These are phyloP conservation scores for Thermothelomyces thermophilus DNA, from an alignment of 2,329 filamentous ascomycete genomes.

Conservation along the genomic window DNA sequence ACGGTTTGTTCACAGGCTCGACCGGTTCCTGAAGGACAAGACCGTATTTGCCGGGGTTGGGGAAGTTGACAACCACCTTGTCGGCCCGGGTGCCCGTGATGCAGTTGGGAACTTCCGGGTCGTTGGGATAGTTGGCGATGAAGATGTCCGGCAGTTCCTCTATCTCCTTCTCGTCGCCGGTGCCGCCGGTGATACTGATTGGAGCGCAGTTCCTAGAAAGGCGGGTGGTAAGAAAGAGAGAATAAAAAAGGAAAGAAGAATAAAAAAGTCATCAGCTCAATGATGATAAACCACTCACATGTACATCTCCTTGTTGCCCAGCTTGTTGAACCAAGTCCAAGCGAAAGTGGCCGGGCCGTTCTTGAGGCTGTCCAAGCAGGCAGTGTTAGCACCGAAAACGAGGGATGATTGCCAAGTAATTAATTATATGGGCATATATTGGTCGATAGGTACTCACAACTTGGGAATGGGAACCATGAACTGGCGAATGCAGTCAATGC, in stretches of 20 bases:
- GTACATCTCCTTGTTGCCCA: slow-evolving; percentile 60
- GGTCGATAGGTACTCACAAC: slow-evolving; percentile 10
- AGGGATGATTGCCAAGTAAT: too few relatives aligned
- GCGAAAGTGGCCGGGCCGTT: slow-evolving; percentile 33
- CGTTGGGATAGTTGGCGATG: slow-evolving; percentile 45
- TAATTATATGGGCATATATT: too few relatives aligned
- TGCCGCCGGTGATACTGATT: slow-evolving; percentile 40
- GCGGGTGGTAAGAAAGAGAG: neutral
- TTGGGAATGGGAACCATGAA: slow-evolving; percentile 26
- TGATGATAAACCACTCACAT: slow-evolving; percentile 41
- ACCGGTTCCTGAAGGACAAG: slow-evolving; percentile 10
- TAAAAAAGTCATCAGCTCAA: too few relatives aligned
- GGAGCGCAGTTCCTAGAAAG: slow-evolving; percentile 47
- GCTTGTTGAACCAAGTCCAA: slow-evolving; percentile 57
- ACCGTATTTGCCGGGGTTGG: slow-evolving; percentile 41
- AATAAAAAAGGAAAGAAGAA: neutral
- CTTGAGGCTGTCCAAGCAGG: slow-evolving; percentile 8
- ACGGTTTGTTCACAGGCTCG: slow-evolving; percentile 7
- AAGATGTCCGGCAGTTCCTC: slow-evolving; percentile 49
- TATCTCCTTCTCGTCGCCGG: slow-evolving; percentile 28
- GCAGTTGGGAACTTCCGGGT: slow-evolving; percentile 23
- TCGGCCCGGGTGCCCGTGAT: slow-evolving; percentile 39
- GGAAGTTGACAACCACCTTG: slow-evolving; percentile 45
- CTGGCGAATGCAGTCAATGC: slow-evolving; percentile 24
- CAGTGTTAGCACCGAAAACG: neutral